These are phyloP conservation scores for Myxozyma neglecta DNA, from an alignment of 805 yeast genomes.

Conservation along the genomic window DNA sequence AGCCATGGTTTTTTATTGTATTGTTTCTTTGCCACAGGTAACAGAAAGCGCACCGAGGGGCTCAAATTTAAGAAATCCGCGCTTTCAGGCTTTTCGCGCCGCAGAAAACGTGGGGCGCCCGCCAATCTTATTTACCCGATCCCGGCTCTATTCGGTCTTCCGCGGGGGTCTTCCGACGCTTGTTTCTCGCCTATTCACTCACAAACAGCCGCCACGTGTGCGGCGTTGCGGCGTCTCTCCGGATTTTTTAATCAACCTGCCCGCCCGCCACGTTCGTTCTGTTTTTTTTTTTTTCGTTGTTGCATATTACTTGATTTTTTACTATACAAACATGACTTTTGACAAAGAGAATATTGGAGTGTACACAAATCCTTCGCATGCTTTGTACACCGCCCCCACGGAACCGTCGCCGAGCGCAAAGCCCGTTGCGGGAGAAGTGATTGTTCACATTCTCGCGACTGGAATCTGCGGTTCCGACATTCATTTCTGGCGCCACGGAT, in stretches of 20 bases:
- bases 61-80: not conserved
- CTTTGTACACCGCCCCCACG: conserved; percentile 21
- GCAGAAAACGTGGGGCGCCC: not conserved
- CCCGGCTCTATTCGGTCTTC: no score
- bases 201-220: not conserved
- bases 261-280: not conserved
- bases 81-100: no score
- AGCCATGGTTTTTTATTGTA: not conserved
- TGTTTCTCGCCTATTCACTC: no score
- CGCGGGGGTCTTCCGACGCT: no score
- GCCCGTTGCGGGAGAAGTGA: conserved; percentile 48
- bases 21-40: no score
- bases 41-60: no score
- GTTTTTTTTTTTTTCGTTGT: not conserved
- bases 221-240: not conserved
- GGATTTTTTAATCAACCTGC: not conserved
- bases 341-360: conserved; percentile 28
- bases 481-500: conserved; percentile 67
- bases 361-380: conserved; percentile 29
- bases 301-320: no score
- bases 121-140: not conserved
- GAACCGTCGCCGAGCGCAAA: conserved; percentile 23
- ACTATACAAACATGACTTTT: not conserved
- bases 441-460: conserved; percentile 60
- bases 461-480: conserved; percentile 78